These are phyloP conservation scores for Madurella fahalii DNA, from an alignment of 2,329 filamentous ascomycete genomes.

Conservation along the genomic window DNA sequence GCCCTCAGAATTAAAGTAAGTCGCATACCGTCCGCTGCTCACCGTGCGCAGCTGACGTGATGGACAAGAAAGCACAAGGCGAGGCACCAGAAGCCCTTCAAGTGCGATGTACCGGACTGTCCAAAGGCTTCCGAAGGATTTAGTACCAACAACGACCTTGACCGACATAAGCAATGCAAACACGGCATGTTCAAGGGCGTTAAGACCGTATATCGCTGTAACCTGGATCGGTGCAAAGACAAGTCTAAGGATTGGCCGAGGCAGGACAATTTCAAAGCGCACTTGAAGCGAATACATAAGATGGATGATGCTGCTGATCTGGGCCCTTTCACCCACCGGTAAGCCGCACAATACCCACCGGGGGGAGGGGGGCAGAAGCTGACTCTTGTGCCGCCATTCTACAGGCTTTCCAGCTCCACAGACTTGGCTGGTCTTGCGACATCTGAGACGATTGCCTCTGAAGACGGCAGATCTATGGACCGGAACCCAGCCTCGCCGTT, in stretches of 20 bases:
- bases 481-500: background rate
- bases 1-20: slow-evolving; percentile 54
- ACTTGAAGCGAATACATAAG: slow-evolving; percentile 66
- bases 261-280: slow-evolving; percentile 80
- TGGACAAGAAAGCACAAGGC: slow-evolving; percentile 65
- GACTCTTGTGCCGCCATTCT: background rate
- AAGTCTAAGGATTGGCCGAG: slow-evolving; percentile 72
- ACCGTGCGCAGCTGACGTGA: slow-evolving; percentile 21
- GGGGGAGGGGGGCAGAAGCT: too few relatives aligned
- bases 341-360: slow-evolving; percentile 5
- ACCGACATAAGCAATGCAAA: slow-evolving; percentile 71
- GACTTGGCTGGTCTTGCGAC: background rate
- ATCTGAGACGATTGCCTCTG: background rate
- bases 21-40: background rate
- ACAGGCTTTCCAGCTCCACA: background rate
- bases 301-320: slow-evolving; percentile 36
- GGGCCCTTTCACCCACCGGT: slow-evolving; percentile 33
- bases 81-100: slow-evolving; percentile 64
- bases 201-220: slow-evolving; percentile 57
- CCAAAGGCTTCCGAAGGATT: slow-evolving; percentile 59
- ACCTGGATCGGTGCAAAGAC: slow-evolving; percentile 50
- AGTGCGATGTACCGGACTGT: slow-evolving; percentile 58
- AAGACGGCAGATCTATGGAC: background rate
- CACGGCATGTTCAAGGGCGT: slow-evolving; percentile 47
- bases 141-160: slow-evolving; percentile 73